Evolutionary conservation across 805 yeast species (phyloP), one percentile per base, ranked within the genome.

Genomic region (Teunomyces lycoperdinae): DNA sequence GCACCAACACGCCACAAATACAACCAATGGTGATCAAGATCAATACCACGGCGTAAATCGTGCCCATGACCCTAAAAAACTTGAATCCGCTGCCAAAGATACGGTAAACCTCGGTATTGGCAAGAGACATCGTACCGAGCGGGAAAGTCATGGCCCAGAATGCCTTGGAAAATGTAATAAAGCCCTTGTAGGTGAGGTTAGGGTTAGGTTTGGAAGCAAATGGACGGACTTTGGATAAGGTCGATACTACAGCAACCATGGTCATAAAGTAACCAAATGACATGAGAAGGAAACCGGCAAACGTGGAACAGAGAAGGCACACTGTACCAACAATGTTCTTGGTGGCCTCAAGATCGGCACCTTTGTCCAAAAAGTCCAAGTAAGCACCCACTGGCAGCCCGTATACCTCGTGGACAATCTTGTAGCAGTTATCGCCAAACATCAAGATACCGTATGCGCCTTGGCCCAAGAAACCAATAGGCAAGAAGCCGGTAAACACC

Each of bases 121-220:
- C 80, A 10, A 85, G 62, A 0, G 85, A 73, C 84, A 87, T 51
- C 6, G 68, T 88, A 2, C 96, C 97, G 56, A 89, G 58, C 3
- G 96, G 97, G 83, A 90, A 90, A 53, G 96, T 87, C 73, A 87
- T 79, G 13, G 90, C 83, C 96, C 96, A 87, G 81, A 58, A 63
- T 1, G 60, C 58, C 11, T 55, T 52, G 43, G 50, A 56, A 44
- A 61, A 63, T 43, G 40, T 45, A 32, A 63, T 52, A 33, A 55
- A 44, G 29, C 32, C 39, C 28, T 52, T 47, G 50, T 61, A 63
- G 7, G 62, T 47, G 35, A 51, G 53, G 4, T 41, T 34, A 0
- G 54, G 46, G 54, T 67, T 67, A 10, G 64, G 64, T 16, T 57
- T 57, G 28, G 51, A 52, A 9, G 74, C 61, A 47, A 73, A 70